These are phyloP conservation scores for Galerina marginata DNA, from an alignment of 768 basidiomycete genomes.

Conservation along the genomic window DNA sequence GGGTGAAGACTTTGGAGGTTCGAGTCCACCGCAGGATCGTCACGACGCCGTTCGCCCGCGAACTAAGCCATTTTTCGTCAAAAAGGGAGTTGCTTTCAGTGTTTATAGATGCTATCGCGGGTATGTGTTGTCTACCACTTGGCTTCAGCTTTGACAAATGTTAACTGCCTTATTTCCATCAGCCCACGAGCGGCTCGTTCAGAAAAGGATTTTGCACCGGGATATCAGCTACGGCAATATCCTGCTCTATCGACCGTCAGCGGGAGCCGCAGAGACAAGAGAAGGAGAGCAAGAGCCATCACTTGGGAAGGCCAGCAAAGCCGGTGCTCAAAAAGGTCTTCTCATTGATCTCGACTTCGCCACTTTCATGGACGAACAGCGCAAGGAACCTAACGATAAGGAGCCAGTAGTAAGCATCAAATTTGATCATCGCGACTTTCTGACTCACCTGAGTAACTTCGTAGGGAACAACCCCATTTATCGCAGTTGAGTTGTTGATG, in stretches of 20 bases:
- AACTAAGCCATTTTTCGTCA: background rate
- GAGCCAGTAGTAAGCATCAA: too few relatives aligned
- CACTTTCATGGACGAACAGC: background rate
- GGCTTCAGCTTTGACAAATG: too few relatives aligned
- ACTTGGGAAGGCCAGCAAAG: too few relatives aligned
- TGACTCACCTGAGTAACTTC: too few relatives aligned
- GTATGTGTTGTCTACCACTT: background rate
- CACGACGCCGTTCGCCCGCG: background rate
- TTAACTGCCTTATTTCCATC: background rate
- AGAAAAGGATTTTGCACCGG: background rate
- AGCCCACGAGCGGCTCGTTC: background rate
- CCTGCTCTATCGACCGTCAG: background rate
- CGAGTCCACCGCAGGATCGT: background rate
- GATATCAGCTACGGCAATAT: background rate
- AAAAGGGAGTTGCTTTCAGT: background rate
- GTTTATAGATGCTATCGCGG: background rate
- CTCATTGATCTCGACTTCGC: constrained; percentile 1
- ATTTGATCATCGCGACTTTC: too few relatives aligned
- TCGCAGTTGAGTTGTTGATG: background rate
- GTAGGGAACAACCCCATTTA: background rate
- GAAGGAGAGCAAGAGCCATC: too few relatives aligned
- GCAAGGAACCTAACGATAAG: too few relatives aligned
- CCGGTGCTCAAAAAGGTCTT: background rate
- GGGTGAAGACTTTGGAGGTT: background rate
- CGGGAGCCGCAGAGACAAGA: too few relatives aligned